Percentiles rank a stretch among this genome's conserved stretches.
Evolutionary conservation across 148 eudicot genomes (phyloP).

Genomic region (Tetragonia tetragonoides): DNA sequence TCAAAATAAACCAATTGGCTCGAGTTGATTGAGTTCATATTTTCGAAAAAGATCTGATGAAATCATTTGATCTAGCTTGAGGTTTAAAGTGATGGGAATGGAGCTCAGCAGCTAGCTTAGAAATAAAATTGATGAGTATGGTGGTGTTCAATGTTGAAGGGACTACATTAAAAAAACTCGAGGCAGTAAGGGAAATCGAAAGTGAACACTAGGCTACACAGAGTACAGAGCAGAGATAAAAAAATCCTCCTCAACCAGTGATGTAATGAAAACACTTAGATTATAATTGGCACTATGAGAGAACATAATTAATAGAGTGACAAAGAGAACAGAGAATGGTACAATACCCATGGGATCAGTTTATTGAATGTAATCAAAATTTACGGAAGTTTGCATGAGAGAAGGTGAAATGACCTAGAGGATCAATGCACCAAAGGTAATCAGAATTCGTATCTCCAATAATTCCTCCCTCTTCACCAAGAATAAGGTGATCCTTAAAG

Average conservation of each 20-base stretch:
- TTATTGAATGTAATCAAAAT: not conserved
- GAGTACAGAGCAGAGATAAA: not conserved
- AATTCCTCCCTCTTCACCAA: slow-evolving; percentile 98
- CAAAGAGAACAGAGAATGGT: not conserved
- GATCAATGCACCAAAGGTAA: slow-evolving; percentile 99
- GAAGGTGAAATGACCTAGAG: slow-evolving; percentile 58
- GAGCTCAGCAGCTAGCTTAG: not conserved
- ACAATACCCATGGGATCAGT: not conserved
- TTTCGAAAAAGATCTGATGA: not conserved
- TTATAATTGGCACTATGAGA: not conserved
- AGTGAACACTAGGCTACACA: not conserved
- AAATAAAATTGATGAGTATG: not conserved
- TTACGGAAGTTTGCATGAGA: slow-evolving; percentile 9
- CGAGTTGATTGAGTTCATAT: not conserved
- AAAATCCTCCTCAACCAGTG: not conserved
- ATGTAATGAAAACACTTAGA: not conserved
- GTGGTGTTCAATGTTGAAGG: not conserved
- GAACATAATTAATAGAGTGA: not conserved
- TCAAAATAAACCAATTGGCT: not conserved
- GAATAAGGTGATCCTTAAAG: slow-evolving; percentile 89
- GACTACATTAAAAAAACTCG: not conserved
- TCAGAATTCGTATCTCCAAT: slow-evolving; percentile 92
- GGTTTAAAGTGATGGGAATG: too few relatives aligned
- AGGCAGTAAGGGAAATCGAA: not conserved
- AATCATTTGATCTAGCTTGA: not conserved